Evolutionary conservation across 2,329 filamentous ascomycete genomes (phyloP), one percentile per base, ranked within the genome.

Genomic region (Diaporthe amygdali): DNA sequence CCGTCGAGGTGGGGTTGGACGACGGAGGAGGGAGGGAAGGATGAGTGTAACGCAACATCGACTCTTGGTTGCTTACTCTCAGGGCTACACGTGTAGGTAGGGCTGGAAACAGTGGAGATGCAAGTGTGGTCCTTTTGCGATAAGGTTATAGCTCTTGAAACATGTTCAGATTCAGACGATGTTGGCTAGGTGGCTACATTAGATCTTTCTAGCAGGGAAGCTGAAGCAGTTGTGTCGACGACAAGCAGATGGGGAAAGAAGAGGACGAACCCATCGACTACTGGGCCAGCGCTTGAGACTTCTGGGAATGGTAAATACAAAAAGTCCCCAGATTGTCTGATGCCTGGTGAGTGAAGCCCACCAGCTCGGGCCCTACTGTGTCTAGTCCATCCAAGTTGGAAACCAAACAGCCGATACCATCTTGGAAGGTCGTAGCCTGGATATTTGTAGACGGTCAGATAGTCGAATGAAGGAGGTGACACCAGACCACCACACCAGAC

Each of bases 161-260:
- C 59, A 64, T 37, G 37, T 37, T 10, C 59, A 37, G 59, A 64
- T 64, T 49, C 59, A 64, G 44, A 64, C n/a, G 30, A 64, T 10
- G 20, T 27, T 7, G 12, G 12, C 8, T 27, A n/a, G n/a, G n/a
- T n/a, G 20, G 59, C 10, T 27, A 15, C 41, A 34, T 47, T 64
- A 25, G 3, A 22, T 14, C 25, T 27, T 25, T 20, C 30, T 41
- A 41, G 25, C 9, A 17, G 59, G n/a, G 41, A 30, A 47, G 59
- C 59, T 27, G 56, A 46, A 15, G 10, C 27, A 22, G 41, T 27
- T 14, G 1, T 34, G 15, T 9, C 2, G 30, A 39, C 56, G n/a
- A 22, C 27, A 27, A 51, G 47, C 0, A 14, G 46, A 51, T 4
- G 47, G 9, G 9, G 54, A 12, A 41, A 12, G 14, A 34, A 34